Evolutionary conservation across 1,284 basidiomycete species (phyloP).

Genomic region (Sanghuangporus sanghuang): DNA sequence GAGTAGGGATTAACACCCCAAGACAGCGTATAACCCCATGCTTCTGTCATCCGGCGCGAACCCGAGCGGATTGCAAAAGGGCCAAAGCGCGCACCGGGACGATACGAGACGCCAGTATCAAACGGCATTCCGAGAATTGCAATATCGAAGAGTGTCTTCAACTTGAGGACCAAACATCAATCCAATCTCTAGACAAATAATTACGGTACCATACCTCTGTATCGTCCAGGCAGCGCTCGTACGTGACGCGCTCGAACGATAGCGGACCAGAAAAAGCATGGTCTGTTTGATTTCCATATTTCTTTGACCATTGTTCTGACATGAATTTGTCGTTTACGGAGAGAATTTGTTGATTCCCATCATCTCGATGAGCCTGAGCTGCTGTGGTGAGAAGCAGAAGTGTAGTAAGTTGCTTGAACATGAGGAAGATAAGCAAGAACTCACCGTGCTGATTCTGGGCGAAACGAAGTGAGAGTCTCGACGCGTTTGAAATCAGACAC

Average conservation of each 20-base stretch:
- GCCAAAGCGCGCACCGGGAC: slow-evolving; percentile 77
- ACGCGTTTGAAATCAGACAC: not conserved
- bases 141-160: slow-evolving; percentile 51
- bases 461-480: not conserved
- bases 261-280: slow-evolving; percentile 67
- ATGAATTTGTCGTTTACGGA: not conserved
- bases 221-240: slow-evolving; percentile 65
- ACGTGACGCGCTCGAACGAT: slow-evolving; percentile 68
- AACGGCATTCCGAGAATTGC: slow-evolving; percentile 79
- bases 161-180: not conserved
- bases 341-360: slow-evolving; percentile 8
- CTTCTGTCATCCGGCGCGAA: slow-evolving; percentile 56
- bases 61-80: slow-evolving; percentile 78
- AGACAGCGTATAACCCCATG: slow-evolving; percentile 55
- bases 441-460: not conserved
- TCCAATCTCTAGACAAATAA: not conserved
- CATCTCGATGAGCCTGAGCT: not conserved
- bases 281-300: slow-evolving; percentile 70
- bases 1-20: slow-evolving; percentile 68
- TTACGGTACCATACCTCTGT: not conserved
- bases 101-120: slow-evolving; percentile 67
- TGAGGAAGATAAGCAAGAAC: not conserved
- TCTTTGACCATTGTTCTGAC: slow-evolving; percentile 48
- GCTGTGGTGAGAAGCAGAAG: not conserved
- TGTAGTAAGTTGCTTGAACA: slow-evolving; percentile 7